These are phyloP conservation scores for Cryptosporidium meleagridis DNA, from an alignment of 169 alveolate species.

Conservation along the genomic window DNA sequence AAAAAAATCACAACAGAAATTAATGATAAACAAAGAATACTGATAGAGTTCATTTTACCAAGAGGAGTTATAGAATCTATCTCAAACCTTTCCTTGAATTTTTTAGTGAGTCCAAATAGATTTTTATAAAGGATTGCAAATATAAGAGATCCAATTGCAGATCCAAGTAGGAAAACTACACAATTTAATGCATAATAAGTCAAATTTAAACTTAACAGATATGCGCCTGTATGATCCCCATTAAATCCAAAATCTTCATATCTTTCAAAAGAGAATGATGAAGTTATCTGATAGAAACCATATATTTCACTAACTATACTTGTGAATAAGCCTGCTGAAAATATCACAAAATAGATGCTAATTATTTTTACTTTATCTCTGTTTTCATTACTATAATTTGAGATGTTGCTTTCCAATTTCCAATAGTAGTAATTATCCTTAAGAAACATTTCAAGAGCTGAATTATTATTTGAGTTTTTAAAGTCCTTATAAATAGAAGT, in stretches of 20 bases:
- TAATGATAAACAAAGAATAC: background rate
- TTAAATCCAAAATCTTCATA: background rate
- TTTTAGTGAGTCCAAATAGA: background rate
- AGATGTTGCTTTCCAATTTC: background rate
- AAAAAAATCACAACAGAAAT: background rate
- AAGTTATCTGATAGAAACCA: conserved; percentile 23
- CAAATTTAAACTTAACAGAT: conserved; percentile 6
- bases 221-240: background rate
- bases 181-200: conserved; percentile 14
- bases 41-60: conserved; percentile 20
- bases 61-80: background rate
- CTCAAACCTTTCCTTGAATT: background rate
- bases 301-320: conserved; percentile 29
- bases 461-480: background rate
- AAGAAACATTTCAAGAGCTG: background rate
- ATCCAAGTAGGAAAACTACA: conserved; percentile 49
- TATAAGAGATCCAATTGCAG: conserved; percentile 62
- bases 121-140: conserved; percentile 19
- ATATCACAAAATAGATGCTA: background rate
- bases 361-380: background rate
- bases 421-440: background rate
- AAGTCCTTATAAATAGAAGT: background rate
- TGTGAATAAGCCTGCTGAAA: conserved; percentile 6
- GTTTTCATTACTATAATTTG: background rate
- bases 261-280: conserved; percentile 26